Conservation (phyloP, 2,329 filamentous ascomycete species). For the Metarhizium brunneum region DNA sequence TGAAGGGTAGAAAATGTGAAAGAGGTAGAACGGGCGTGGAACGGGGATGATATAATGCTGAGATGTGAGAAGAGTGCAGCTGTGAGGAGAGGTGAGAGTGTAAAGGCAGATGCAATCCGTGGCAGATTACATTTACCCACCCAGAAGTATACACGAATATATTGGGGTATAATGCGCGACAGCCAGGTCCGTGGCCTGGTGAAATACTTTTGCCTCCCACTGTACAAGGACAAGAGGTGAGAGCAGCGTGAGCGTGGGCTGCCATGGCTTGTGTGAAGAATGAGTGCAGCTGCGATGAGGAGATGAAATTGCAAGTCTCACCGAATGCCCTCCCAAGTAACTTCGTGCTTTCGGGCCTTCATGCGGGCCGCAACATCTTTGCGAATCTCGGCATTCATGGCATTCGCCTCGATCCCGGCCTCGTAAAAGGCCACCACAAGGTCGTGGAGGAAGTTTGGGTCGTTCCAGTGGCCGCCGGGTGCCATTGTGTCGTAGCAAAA, state of each 20-base stretch:
- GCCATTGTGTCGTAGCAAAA: conserved; percentile 9
- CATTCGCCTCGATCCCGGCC: conserved; percentile 15
- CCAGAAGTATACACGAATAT: no score
- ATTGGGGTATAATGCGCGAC: no score
- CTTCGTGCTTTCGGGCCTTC: conserved; percentile 19
- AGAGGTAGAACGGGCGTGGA: background rate
- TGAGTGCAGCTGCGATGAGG: background rate
- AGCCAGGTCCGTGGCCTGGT: no score
- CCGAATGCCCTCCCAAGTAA: conserved; percentile 38
- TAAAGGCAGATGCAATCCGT: background rate
- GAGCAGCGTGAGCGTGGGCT: no score
- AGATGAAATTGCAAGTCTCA: conserved; percentile 16
- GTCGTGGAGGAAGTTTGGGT: conserved; percentile 22
- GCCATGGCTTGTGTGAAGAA: no score
- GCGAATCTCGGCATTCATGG: conserved; percentile 19
- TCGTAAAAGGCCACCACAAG: conserved; percentile 24
- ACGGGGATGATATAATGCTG: background rate
- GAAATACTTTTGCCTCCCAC: no score
- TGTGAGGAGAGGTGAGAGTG: background rate
- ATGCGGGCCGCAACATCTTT: conserved; percentile 24
- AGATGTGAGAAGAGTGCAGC: background rate
- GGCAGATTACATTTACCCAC: no score
- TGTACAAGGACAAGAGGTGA: no score
- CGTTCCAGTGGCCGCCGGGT: conserved; percentile 20
- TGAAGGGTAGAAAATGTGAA: background rate